Percentiles rank a stretch among this genome's conserved stretches.
Evolutionary conservation across 768 basidiomycete species (phyloP).

Genomic region (Exsudoporus frostii): DNA sequence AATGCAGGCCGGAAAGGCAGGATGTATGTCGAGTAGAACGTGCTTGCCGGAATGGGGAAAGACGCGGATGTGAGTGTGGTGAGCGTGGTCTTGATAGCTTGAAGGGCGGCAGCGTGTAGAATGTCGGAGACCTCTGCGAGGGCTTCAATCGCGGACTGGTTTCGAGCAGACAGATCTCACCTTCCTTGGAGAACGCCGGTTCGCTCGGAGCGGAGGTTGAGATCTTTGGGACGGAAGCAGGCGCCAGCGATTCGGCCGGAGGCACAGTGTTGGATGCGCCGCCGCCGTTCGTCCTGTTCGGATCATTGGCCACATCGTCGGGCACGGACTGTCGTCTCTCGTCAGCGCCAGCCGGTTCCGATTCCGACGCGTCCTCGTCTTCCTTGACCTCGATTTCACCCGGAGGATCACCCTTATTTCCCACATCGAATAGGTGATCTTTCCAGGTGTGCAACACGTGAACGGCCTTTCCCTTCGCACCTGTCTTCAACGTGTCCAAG

Average conservation of each 20-base stretch:
- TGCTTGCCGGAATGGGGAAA: conserved; percentile 76
- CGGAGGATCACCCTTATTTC: conserved; percentile 58
- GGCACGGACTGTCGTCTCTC: conserved; percentile 7
- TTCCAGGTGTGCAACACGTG: conserved; percentile 72
- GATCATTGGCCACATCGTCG: conserved; percentile 6
- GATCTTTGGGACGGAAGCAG: conserved; percentile 1
- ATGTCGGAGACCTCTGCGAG: conserved; percentile 33
- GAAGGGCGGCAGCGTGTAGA: conserved; percentile 60
- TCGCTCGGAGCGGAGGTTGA: conserved; percentile 7
- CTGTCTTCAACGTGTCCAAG: conserved; percentile 44
- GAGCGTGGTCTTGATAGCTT: conserved; percentile 56
- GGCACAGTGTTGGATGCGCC: conserved; percentile 3
- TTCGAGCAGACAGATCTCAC: conserved; percentile 13
- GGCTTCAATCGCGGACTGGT: not conserved
- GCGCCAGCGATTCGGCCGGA: conserved; percentile 7
- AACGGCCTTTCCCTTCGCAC: conserved; percentile 76
- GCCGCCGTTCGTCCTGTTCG: conserved; percentile 26
- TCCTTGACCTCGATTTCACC: conserved; percentile 32
- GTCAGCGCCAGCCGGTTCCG: conserved; percentile 4
- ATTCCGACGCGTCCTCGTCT: conserved; percentile 11
- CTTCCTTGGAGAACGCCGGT: conserved; percentile 27
- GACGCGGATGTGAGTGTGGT: conserved; percentile 44
- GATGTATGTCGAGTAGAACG: conserved; percentile 72
- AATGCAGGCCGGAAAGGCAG: conserved; percentile 79
- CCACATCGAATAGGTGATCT: conserved; percentile 72